Conservation (phyloP, 345 rosid genomes). For the Physaria fendleri region DNA sequence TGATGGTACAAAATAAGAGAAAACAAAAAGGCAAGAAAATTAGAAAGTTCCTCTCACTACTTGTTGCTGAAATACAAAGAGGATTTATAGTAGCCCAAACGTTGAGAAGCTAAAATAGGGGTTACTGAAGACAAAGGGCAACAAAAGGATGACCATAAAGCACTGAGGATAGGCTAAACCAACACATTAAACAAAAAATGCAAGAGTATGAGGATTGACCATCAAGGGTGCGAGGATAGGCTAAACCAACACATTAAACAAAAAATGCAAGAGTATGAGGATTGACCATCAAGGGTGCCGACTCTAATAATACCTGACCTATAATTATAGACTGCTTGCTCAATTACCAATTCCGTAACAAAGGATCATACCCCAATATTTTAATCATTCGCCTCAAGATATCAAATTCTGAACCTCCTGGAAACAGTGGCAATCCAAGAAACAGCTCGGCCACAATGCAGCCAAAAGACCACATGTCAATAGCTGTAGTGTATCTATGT, state of each 20-base stretch:
- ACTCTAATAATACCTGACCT: too few species aligned
- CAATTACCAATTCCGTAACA: not conserved
- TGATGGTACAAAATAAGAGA: not conserved
- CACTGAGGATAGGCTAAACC: conserved; percentile 1
- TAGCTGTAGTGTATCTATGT: conserved; percentile 86
- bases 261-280: too few species aligned
- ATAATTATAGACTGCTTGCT: not conserved
- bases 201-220: too few species aligned
- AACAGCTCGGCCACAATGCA: conserved; percentile 98
- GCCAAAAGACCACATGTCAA: conserved; percentile 99
- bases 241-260: conserved; percentile 6
- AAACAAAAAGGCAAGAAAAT: too few species aligned
- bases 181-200: conserved; percentile 8
- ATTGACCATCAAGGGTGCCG: not conserved
- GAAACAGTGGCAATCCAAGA: conserved; percentile 94
- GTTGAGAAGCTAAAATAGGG: conserved; percentile 10
- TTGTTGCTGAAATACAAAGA: not conserved
- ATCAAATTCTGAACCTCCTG: conserved; percentile 99
- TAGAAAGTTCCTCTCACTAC: not conserved
- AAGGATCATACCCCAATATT: conserved; percentile 72
- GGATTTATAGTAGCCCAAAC: conserved; percentile 4
- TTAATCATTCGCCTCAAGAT: conserved; percentile 83
- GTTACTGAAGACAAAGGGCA: conserved; percentile 2
- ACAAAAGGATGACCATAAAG: not conserved
- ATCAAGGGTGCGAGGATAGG: not conserved